Conservation (phyloP, 2,329 filamentous ascomycete species). For the Ascochyta fabae region DNA sequence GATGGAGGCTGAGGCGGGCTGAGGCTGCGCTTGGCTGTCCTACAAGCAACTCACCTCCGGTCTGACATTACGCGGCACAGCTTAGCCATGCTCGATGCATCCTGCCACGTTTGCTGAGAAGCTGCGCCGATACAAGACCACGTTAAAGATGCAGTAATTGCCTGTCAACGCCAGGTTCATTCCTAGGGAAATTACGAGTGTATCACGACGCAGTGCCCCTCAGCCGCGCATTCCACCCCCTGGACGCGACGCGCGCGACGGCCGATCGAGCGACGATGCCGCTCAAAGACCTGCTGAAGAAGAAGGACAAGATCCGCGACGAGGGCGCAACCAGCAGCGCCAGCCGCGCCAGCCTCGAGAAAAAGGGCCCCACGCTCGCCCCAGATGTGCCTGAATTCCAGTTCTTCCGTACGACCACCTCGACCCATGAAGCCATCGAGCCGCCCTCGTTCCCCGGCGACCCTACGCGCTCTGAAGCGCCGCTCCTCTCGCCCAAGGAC, state of each 20-base stretch:
- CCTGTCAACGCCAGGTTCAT: not conserved
- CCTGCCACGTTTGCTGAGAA: constrained; percentile 28
- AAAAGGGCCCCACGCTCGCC: constrained; percentile 33
- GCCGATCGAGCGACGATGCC: constrained; percentile 56
- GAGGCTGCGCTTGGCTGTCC: constrained; percentile 26
- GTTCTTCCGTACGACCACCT: constrained; percentile 84
- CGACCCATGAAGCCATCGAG: constrained; percentile 77
- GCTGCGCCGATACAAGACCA: constrained; percentile 43
- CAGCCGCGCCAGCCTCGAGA: not conserved
- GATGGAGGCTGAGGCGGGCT: constrained; percentile 39
- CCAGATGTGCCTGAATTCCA: constrained; percentile 67
- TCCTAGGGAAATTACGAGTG: too few relatives aligned
- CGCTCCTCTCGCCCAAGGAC: constrained; percentile 35
- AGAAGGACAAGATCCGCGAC: constrained; percentile 65
- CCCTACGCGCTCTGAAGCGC: constrained; percentile 36
- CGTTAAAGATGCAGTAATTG: constrained; percentile 35
- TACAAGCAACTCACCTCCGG: constrained; percentile 16
- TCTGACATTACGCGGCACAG: constrained; percentile 25
- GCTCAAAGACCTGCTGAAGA: constrained; percentile 67
- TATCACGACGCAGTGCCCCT: constrained; percentile 15
- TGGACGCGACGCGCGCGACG: constrained; percentile 20
- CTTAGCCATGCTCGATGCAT: constrained; percentile 32
- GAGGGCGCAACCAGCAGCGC: constrained; percentile 43
- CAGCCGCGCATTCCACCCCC: constrained; percentile 3
- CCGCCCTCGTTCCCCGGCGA: constrained; percentile 65